Percentiles rank a stretch among this genome's conserved stretches.
phyloP scores from a whole-genome alignment of 2,329 filamentous ascomycete species.

The Chaetomiaceae sp. region DNA sequence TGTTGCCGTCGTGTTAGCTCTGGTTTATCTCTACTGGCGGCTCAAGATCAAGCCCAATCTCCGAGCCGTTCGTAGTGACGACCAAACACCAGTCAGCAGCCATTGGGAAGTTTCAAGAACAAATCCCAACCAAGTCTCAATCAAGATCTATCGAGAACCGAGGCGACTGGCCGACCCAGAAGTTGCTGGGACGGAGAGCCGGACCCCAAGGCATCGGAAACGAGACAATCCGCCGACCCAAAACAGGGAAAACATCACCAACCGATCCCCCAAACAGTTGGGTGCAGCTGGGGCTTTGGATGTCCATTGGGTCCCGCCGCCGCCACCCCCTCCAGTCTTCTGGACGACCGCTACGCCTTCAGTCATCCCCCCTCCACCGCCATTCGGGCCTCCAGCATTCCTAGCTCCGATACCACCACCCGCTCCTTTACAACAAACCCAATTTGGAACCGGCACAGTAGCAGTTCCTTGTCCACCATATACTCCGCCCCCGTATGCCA shows the following conservation, averaged over 20 bases:
- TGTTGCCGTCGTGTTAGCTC: background rate
- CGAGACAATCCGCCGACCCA: background rate
- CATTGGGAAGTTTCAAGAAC: slow-evolving; percentile 3
- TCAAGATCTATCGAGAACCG: slow-evolving; percentile 11
- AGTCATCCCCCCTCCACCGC: background rate
- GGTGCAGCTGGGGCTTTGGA: background rate
- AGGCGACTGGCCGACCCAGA: background rate
- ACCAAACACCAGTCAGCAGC: background rate
- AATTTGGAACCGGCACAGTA: background rate
- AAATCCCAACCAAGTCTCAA: slow-evolving; percentile 2
- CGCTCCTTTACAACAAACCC: background rate
- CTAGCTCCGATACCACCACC: background rate
- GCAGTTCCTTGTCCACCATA: background rate
- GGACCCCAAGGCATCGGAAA: background rate
- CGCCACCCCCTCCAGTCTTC: background rate
- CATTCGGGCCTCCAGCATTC: background rate
- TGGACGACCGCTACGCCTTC: background rate
- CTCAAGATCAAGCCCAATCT: slow-evolving; percentile 4
- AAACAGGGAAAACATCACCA: background rate
- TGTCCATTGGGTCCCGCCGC: slow-evolving; percentile 9
- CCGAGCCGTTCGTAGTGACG: background rate
- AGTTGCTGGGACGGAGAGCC: background rate
- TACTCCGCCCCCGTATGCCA: slow-evolving; percentile 5
- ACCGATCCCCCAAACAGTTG: background rate
- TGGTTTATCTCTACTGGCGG: slow-evolving; percentile 15